These are phyloP conservation scores for Elsinoe fawcettii DNA, from an alignment of 2,329 filamentous ascomycete genomes.

Conservation along the genomic window DNA sequence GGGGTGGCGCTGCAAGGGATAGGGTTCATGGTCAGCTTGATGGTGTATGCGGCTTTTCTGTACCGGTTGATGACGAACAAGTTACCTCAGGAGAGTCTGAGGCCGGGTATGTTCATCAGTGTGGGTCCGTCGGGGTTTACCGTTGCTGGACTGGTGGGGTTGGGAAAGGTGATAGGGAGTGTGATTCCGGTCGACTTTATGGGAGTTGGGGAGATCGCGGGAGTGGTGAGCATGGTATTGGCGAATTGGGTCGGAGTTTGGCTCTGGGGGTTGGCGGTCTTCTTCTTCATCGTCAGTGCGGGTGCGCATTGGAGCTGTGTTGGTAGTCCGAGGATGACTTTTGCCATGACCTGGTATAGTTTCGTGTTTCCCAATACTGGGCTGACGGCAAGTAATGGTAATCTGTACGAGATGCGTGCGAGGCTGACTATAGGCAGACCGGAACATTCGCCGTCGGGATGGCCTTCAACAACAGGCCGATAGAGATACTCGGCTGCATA, in stretches of 20 bases:
- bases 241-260: constrained; percentile 62
- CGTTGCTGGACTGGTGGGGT: constrained; percentile 51
- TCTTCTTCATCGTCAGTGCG: constrained; percentile 77
- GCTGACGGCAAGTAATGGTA: constrained; percentile 17
- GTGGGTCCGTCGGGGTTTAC: constrained; percentile 70
- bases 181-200: constrained; percentile 49
- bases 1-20: constrained; percentile 57
- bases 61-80: constrained; percentile 87
- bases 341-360: constrained; percentile 80
- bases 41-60: constrained; percentile 77
- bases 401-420: too few species aligned
- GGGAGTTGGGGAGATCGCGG: constrained; percentile 47
- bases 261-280: constrained; percentile 75
- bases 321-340: constrained; percentile 54
- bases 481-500: constrained; percentile 60
- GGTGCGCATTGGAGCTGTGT: constrained; percentile 65
- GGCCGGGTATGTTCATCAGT: constrained; percentile 78
- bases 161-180: constrained; percentile 45
- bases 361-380: constrained; percentile 76
- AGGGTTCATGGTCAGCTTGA: constrained; percentile 58
- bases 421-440: constrained; percentile 32
- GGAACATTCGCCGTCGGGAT: constrained; percentile 64
- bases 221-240: constrained; percentile 47
- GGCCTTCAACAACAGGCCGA: constrained; percentile 40
- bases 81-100: constrained; percentile 63